These are phyloP conservation scores for Pseudoneurospora amorphoporcata DNA, from an alignment of 495 filamentous ascomycete species.

Conservation along the genomic window DNA sequence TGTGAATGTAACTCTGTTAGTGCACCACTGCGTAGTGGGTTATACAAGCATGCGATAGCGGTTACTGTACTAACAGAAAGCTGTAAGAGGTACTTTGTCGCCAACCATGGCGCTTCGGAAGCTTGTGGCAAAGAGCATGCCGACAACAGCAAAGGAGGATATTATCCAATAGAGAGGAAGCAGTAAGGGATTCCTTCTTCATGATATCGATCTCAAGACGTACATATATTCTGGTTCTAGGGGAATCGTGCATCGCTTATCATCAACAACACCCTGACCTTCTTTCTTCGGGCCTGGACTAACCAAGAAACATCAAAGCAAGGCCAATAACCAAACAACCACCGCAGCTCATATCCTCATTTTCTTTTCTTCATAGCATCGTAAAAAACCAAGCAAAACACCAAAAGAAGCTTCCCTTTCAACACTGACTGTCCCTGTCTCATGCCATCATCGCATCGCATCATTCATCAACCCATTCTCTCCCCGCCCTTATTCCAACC, in stretches of 20 bases:
- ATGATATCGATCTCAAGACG: not conserved
- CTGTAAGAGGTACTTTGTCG: not conserved
- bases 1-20: not conserved
- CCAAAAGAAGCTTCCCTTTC: not conserved
- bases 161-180: not conserved
- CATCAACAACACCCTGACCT: not conserved
- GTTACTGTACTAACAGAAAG: not conserved
- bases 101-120: not conserved
- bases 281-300: not conserved
- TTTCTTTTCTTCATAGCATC: not conserved
- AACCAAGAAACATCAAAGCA: not conserved
- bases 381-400: not conserved
- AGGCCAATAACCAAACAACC: not conserved
- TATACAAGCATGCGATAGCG: not conserved
- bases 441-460: not conserved
- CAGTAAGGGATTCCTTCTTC: not conserved
- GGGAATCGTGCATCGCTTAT: not conserved
- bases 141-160: not conserved
- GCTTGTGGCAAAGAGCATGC: not conserved
- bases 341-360: not conserved
- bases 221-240: not conserved
- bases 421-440: not conserved
- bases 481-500: slow-evolving; percentile 22
- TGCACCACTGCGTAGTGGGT: not conserved
- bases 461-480: not conserved